phyloP scores from a whole-genome alignment of 805 yeast genomes.

The Starmerella potacharoeniae region DNA sequence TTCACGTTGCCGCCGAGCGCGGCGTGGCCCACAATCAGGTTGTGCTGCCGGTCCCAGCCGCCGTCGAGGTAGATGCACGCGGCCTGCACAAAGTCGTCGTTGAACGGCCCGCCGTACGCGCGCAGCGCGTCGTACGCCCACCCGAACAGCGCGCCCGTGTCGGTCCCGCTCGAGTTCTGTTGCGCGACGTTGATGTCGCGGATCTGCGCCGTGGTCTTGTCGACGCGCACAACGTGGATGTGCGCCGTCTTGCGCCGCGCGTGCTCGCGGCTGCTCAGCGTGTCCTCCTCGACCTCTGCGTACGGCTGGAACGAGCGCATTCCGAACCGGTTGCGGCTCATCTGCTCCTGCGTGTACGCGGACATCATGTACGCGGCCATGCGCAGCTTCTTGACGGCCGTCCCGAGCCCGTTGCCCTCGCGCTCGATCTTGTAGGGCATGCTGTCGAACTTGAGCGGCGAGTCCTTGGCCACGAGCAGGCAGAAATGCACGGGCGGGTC shows the following conservation, averaged over 20 bases:
- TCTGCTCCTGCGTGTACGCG: slow-evolving; percentile 83
- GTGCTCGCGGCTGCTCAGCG: slow-evolving; percentile 39
- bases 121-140: slow-evolving; percentile 68
- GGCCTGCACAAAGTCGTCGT: slow-evolving; percentile 48
- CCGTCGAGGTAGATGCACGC: slow-evolving; percentile 80
- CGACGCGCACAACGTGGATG: slow-evolving; percentile 62
- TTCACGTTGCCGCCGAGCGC: slow-evolving; percentile 85
- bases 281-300: slow-evolving; percentile 49
- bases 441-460: slow-evolving; percentile 58
- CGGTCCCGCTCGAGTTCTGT: slow-evolving; percentile 61
- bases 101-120: slow-evolving; percentile 45
- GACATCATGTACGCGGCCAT: slow-evolving; percentile 83
- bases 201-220: slow-evolving; percentile 56
- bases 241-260: slow-evolving; percentile 49
- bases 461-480: slow-evolving; percentile 63
- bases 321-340: slow-evolving; percentile 68
- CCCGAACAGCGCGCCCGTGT: slow-evolving; percentile 64
- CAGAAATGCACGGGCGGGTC: slow-evolving; percentile 77
- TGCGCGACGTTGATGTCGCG: slow-evolving; percentile 76
- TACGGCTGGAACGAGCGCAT: slow-evolving; percentile 63
- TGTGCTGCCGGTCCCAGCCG: slow-evolving; percentile 56
- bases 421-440: slow-evolving; percentile 33
- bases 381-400: slow-evolving; percentile 62
- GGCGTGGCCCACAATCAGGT: slow-evolving; percentile 72
- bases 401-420: slow-evolving; percentile 53